Conservation (phyloP, 257 asterid genomes). For the Solanum pimpinellifolium region DNA sequence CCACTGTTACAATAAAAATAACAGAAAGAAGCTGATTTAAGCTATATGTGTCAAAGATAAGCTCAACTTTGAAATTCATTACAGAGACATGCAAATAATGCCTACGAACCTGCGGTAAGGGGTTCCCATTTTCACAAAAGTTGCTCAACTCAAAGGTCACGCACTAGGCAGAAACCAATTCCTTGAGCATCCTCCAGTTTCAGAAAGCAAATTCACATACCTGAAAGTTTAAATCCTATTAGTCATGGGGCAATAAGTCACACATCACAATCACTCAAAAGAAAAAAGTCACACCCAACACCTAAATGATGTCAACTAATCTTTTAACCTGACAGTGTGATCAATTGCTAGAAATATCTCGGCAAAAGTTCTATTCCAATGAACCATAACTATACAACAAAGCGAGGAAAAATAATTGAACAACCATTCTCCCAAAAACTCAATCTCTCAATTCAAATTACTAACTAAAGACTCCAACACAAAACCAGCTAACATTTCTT, state of each 20-base stretch:
- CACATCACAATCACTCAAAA: background rate
- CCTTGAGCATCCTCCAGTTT: conserved; percentile 33
- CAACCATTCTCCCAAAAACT: background rate
- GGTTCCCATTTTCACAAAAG: conserved; percentile 65
- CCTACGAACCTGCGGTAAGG: conserved; percentile 59
- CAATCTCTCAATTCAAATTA: background rate
- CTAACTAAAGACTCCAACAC: background rate
- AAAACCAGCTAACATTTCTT: background rate
- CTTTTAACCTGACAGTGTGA: background rate
- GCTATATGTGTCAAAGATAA: background rate
- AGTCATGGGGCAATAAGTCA: conserved; percentile 5
- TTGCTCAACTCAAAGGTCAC: conserved; percentile 47
- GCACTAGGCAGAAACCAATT: conserved; percentile 43
- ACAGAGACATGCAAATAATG: background rate
- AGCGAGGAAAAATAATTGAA: background rate
- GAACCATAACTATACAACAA: background rate
- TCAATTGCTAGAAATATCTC: background rate
- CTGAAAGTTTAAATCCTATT: conserved; percentile 3
- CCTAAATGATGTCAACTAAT: background rate
- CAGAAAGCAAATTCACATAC: conserved; percentile 7
- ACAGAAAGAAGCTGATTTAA: background rate
- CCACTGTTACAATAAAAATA: conserved; percentile 46
- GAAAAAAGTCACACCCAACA: background rate
- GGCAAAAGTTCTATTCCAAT: background rate
- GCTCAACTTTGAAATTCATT: background rate